phyloP scores from a whole-genome alignment of 2,329 filamentous ascomycete genomes.

The Colletotrichum sp. region DNA sequence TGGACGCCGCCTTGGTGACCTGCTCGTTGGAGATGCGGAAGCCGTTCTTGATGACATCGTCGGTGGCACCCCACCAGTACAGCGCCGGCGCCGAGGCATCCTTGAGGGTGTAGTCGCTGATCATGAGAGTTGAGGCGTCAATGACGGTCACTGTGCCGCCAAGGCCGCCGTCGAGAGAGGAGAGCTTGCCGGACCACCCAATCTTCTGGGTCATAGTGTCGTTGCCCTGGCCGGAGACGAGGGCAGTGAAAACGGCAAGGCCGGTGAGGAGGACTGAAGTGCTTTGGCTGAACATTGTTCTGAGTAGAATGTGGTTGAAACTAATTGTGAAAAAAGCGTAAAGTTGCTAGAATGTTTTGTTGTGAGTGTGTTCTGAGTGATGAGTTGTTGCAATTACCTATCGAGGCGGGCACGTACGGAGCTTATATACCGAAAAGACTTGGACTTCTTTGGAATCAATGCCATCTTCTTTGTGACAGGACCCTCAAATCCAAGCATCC shows the following conservation, averaged over 20 bases:
- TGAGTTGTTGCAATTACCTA: background rate
- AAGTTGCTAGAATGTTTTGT: background rate
- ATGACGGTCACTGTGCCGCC: constrained; percentile 26
- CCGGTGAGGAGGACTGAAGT: background rate
- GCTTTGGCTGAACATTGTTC: background rate
- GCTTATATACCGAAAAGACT: background rate
- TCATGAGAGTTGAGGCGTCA: constrained; percentile 23
- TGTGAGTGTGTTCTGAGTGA: background rate
- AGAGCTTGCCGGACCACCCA: constrained; percentile 23
- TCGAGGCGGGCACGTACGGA: background rate
- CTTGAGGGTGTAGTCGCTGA: constrained; percentile 27
- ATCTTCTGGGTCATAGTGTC: constrained; percentile 2
- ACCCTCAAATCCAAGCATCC: background rate
- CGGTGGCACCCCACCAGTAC: constrained; percentile 31
- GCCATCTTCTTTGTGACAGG: rapidly evolving
- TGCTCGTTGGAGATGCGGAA: constrained; percentile 31
- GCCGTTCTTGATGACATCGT: constrained; percentile 21
- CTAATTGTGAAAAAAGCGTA: background rate
- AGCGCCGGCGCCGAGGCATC: constrained; percentile 29
- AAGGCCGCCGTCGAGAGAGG: constrained; percentile 28
- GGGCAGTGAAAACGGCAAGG: constrained; percentile 11
- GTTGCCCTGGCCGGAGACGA: background rate
- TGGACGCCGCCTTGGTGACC: constrained; percentile 20
- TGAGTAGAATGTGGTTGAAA: background rate
- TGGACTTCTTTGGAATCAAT: background rate